Base-by-base conservation (phyloP, 2,329 filamentous ascomycete genomes). In the Zasmidium citrigriseum region DNA sequence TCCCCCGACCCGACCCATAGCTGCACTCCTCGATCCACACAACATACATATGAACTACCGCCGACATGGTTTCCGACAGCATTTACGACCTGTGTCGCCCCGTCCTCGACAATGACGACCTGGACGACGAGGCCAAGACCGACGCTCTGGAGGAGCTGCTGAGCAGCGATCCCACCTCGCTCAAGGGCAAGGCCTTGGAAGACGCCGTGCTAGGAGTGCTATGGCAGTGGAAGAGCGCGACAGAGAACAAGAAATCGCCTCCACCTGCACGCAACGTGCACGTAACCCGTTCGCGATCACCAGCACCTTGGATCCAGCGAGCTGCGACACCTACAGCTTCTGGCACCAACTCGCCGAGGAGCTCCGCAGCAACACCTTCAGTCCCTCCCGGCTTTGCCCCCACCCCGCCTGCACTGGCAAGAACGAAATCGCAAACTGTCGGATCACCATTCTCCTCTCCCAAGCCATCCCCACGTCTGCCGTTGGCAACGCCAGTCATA, bases 111-210 rank as follows among this genome's bases (percentile, higher is more conserved):
- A 89, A 97, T 77, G 79, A 86, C 58, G 82, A 83, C 55, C 82
- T 96, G 61, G 91, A 96, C 69, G 95, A 98, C 64, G 95, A 99
- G 77, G 93, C 97, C 72, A 96, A 95, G 81, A 93, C 90, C 50
- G 93, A 98, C 76, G 90, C 86, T 77, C 82, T 97, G 54, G 93
- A 97, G 78, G 89, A 92, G 65, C 82, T 97, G 54, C 82, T 98
- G 69, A 88, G 87, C 76, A 88, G 87, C 67, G 87, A 93, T 77
- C 92, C 91, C 7, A 83, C 81, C 25, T 68, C 64, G 49, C 80
- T 98, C 66, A 84, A 83, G 18, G 93, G 92, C 59, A 80, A 87
- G 64, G 84, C 88, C 21, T 83, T 98, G 55, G 95, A 98, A 72
- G 95, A 97, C 79, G 89, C 89, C 41, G 88, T 97, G 56, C 82